A percentile compares a stretch with the other conserved stretches of the same genome.
Evolutionary conservation across 1,139 yeast species (phyloP).

Genomic region (Lodderomyces theae): DNA sequence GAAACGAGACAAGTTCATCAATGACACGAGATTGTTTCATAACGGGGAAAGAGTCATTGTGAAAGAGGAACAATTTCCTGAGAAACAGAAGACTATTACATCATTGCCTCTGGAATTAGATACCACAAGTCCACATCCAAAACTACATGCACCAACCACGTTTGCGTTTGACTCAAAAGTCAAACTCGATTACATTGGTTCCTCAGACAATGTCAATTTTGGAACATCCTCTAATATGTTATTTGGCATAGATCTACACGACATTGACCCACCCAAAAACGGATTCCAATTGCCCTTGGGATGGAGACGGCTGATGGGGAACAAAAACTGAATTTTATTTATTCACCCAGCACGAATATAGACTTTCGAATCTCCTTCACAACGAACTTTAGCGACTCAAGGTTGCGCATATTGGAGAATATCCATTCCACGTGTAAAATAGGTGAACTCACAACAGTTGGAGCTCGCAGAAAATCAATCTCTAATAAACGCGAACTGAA

Average conservation of each 20-base stretch:
- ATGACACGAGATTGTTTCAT: background rate
- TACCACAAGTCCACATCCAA: no score
- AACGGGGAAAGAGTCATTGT: slow-evolving; percentile 1
- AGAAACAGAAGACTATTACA: no score
- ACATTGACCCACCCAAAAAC: slow-evolving; percentile 9
- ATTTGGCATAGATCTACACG: slow-evolving; percentile 12
- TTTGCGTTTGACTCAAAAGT: background rate
- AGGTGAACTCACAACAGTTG: slow-evolving; percentile 6
- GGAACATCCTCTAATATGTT: background rate
- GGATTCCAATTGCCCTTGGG: slow-evolving; percentile 14
- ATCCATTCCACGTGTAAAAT: slow-evolving; percentile 9
- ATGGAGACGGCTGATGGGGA: slow-evolving; percentile 5
- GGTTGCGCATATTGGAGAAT: slow-evolving; percentile 5
- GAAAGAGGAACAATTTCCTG: background rate
- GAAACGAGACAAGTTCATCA: slow-evolving; percentile 24
- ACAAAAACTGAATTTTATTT: background rate
- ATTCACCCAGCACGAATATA: background rate
- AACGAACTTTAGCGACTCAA: background rate
- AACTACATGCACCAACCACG: background rate
- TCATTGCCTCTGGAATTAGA: no score
- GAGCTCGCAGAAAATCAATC: slow-evolving; percentile 10
- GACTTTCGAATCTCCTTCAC: background rate
- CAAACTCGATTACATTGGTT: background rate
- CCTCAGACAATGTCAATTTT: background rate
- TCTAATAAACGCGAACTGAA: slow-evolving; percentile 10